Percentiles rank a stretch among this genome's conserved stretches.
Conservation (phyloP, 2,329 filamentous ascomycete genomes). For the Epichloe scottii region DNA sequence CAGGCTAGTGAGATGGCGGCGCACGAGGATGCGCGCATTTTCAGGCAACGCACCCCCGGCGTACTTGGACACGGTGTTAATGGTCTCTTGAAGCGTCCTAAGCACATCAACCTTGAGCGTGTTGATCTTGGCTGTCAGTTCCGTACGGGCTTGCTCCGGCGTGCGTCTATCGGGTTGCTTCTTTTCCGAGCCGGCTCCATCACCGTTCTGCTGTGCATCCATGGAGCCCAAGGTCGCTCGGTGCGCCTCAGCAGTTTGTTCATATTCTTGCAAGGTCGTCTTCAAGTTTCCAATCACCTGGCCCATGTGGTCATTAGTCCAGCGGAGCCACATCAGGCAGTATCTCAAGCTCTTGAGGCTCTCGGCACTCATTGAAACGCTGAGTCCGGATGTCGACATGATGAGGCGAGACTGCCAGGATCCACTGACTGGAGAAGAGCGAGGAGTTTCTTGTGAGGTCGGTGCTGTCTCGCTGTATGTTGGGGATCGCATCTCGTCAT, state of each 20-base stretch:
- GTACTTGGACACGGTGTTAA: slow-evolving; percentile 77
- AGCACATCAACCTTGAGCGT: slow-evolving; percentile 59
- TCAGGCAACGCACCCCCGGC: slow-evolving; percentile 84
- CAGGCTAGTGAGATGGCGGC: slow-evolving; percentile 70
- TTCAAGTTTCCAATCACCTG: slow-evolving; percentile 64
- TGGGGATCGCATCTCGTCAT: slow-evolving; percentile 66
- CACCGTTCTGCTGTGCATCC: not conserved
- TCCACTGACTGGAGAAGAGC: slow-evolving; percentile 17
- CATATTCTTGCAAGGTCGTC: slow-evolving; percentile 68
- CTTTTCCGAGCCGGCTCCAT: not conserved
- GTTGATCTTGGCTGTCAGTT: slow-evolving; percentile 51
- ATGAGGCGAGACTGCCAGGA: slow-evolving; percentile 74
- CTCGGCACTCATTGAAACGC: slow-evolving; percentile 82
- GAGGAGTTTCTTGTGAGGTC: slow-evolving; percentile 18
- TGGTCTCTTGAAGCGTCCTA: slow-evolving; percentile 66
- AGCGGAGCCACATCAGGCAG: slow-evolving; percentile 67
- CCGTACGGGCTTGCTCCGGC: slow-evolving; percentile 21
- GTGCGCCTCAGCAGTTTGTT: slow-evolving; percentile 25
- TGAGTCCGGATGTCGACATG: slow-evolving; percentile 81
- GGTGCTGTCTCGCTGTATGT: slow-evolving; percentile 52
- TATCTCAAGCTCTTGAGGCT: slow-evolving; percentile 75
- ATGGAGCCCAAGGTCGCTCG: slow-evolving; percentile 6
- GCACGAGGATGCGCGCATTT: slow-evolving; percentile 73
- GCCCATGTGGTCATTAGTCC: slow-evolving; percentile 71
- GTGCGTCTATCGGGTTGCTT: slow-evolving; percentile 8